Percentiles rank a stretch among this genome's conserved stretches.
Evolutionary conservation across 768 basidiomycete genomes (phyloP).

Genomic region (Boletus subcaerulescens): DNA sequence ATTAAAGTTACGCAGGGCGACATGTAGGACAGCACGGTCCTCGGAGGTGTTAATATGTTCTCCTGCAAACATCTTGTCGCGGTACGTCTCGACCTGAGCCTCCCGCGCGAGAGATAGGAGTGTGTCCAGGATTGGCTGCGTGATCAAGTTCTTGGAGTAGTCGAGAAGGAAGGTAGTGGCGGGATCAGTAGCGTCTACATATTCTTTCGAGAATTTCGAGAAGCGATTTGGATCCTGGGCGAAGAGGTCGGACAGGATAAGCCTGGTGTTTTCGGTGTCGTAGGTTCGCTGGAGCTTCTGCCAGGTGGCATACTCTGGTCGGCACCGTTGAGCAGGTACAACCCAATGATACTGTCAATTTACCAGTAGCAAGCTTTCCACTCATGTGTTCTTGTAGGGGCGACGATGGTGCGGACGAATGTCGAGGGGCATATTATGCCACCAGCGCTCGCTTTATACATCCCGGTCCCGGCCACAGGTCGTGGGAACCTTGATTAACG

Average conservation of each 20-base stretch:
- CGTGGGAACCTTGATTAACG: conserved; percentile 23
- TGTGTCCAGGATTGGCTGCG: conserved; percentile 72
- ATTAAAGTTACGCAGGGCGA: conserved; percentile 81
- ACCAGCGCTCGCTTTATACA: conserved; percentile 11
- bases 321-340: neutral
- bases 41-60: conserved; percentile 99
- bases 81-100: conserved; percentile 76
- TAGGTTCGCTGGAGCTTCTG: conserved; percentile 85
- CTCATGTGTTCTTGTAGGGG: conserved; percentile 41
- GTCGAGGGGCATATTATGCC: neutral
- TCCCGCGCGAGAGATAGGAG: conserved; percentile 82
- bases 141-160: conserved; percentile 96
- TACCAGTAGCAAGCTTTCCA: conserved; percentile 63
- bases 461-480: neutral
- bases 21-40: conserved; percentile 93
- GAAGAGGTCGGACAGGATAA: conserved; percentile 92
- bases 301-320: conserved; percentile 83
- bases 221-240: conserved; percentile 85
- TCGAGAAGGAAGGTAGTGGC: conserved; percentile 86
- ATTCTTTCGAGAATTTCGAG: conserved; percentile 76
- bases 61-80: conserved; percentile 93
- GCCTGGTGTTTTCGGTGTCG: conserved; percentile 63
- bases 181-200: conserved; percentile 62
- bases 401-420: conserved; percentile 5
- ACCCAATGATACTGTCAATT: neutral